Conservation (phyloP, 805 yeast genomes). For the Starmerella lactis-condensi region DNA sequence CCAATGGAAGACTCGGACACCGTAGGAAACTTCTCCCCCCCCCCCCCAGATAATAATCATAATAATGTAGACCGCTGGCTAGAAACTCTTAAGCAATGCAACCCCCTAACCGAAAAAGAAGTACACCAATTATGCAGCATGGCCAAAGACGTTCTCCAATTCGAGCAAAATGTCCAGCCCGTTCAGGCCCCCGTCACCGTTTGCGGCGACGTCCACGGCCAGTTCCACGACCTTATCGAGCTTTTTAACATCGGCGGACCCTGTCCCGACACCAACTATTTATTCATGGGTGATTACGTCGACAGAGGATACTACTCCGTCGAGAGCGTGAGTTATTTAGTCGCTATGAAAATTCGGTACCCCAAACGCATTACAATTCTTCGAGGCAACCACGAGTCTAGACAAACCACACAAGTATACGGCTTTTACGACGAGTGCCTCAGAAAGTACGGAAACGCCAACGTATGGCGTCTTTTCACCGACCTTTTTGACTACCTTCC, state of each 20-base stretch:
- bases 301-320: conserved; percentile 81
- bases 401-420: conserved; percentile 92
- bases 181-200: conserved; percentile 89
- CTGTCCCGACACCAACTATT: conserved; percentile 79
- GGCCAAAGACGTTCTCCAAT: conserved; percentile 82
- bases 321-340: conserved; percentile 78
- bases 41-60: conserved; percentile 15
- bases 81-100: conserved; percentile 60
- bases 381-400: conserved; percentile 88
- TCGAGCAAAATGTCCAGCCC: conserved; percentile 88
- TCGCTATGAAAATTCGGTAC: conserved; percentile 85
- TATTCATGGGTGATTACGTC: conserved; percentile 80
- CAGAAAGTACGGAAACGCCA: conserved; percentile 82
- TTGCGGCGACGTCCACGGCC: conserved; percentile 96
- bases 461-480: conserved; percentile 85
- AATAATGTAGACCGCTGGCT: conserved; percentile 74
- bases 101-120: conserved; percentile 67
- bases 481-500: conserved; percentile 91
- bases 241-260: conserved; percentile 90
- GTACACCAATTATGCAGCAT: conserved; percentile 66
- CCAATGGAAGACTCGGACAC: conserved; percentile 24
- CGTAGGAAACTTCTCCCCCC: conserved; percentile 22
- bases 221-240: conserved; percentile 90
- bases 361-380: conserved; percentile 83
- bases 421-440: conserved; percentile 94